Evolutionary conservation across 2,329 filamentous ascomycete species (phyloP).

Genomic region (Cryphonectria radicalis): DNA sequence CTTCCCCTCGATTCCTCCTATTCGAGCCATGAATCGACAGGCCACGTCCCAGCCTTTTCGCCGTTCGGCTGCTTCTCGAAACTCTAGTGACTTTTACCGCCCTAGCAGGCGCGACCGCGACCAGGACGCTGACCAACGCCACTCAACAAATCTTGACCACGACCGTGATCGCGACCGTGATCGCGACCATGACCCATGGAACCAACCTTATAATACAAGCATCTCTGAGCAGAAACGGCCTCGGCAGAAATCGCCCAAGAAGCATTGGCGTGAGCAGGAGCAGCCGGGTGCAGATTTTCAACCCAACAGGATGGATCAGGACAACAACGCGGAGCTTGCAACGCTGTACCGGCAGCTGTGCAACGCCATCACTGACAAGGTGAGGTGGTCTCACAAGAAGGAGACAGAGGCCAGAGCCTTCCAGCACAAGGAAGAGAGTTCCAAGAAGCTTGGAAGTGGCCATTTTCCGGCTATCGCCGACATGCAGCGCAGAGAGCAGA

Average conservation of each 20-base stretch:
- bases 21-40: background rate
- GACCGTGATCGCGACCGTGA: conserved; percentile 1
- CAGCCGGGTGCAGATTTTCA: background rate
- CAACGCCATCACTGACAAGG: conserved; percentile 16
- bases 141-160: background rate
- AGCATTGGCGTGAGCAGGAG: background rate
- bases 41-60: background rate
- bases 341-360: conserved; percentile 8
- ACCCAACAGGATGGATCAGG: conserved; percentile 15
- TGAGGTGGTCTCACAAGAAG: conserved; percentile 18
- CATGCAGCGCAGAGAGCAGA: conserved; percentile 4
- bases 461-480: conserved; percentile 24
- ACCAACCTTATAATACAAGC: background rate
- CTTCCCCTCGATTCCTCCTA: background rate
- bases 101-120: conserved; percentile 11
- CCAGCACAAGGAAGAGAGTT: conserved; percentile 17
- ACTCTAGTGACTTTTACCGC: background rate
- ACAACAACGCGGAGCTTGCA: conserved; percentile 9
- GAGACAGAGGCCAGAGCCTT: conserved; percentile 18
- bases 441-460: conserved; percentile 10
- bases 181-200: background rate
- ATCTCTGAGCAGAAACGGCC: background rate
- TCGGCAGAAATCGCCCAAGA: background rate
- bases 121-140: conserved; percentile 23
- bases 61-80: background rate